Base-by-base conservation (phyloP, 1,284 basidiomycete species). In the Ceratobasidium sp. region DNA sequence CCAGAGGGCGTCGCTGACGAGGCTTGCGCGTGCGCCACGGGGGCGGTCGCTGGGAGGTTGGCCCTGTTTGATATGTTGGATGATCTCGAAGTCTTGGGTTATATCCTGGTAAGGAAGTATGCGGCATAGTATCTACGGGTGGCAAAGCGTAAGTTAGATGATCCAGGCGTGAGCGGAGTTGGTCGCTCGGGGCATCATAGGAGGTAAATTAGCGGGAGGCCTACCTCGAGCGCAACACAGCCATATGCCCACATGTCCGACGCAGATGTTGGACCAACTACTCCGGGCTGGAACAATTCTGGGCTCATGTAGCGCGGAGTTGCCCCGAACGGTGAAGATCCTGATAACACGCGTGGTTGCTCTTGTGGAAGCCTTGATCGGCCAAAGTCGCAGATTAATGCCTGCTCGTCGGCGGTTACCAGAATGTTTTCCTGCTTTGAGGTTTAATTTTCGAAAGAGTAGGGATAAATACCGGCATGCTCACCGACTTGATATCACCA, bases 161-260 rank as follows among this genome's bases (percentile, higher is more conserved):
- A n/a, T 17, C 17, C 33, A 11, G 5, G 11, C 44, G 19, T 24
- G 17, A 51, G 62, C 14, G 19, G 50, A 17, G 19, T 11, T 5
- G 36, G 36, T 41, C 36, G 36, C 6, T 4, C 36, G 11, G 36
- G 11, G 36, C 36, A 41, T 41, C 36, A 41, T 5, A 11, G 6
- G 11, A 41, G 36, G 11, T 41, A 41, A 11, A 41, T 41, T 41
- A 41, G n/a, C 36, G 11, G 7, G n/a, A 9, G 36, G 31, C 62
- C 4, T 1, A 64, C 65, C 51, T 67, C 65, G 15, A 67, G 50
- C 8, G 51, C 65, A 15, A 67, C 33, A 17, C 65, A 67, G 1
- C 65, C 65, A 27, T 67, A 67, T 44, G 65, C 50, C 65, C 65
- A 67, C 65, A 67, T 67, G n/a, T 67, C 65, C 5, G 65, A 33